Evolutionary conservation across 306 rosid genomes (phyloP), one percentile per base, ranked within the genome.

Genomic region (Hippophae tibetana): DNA sequence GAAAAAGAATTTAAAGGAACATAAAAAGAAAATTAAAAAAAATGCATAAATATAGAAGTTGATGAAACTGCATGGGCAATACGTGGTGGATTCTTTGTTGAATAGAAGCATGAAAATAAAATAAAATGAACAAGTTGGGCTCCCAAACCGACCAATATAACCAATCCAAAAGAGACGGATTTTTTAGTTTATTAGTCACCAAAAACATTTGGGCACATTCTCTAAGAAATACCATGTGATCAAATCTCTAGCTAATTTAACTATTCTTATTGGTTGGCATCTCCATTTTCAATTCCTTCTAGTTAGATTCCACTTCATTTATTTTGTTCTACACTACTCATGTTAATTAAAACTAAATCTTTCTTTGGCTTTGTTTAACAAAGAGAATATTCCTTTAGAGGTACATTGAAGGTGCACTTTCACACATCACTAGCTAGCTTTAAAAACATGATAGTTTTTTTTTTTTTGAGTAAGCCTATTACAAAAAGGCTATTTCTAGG

Each of bases 121-220:
- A 47, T 65, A 57, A 53, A 52, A 43, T 11, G 3, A 13, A 63
- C 74, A 69, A 60, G 43, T 68, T 60, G 73, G 76, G 69, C 76
- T 77, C 78, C 69, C 64, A 62, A 80, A 78, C 95, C 95, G 95
- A 86, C 90, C 95, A 83, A 81, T 45, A 72, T 83, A 86, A 78
- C 95, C 87, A 83, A 86, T 86, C 79, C 79, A 57, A 76, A 69
- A 72, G 61, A 76, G 87, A 83, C 90, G 87, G 75, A 86, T 86
- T 84, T 86, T 63, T 69, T 76, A 13, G 3, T 46, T 10, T 46
- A 46, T 9, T 63, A 68, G 42, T 60, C 43, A 40, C 47, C 38
- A 31, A 27, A 9, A 66, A 68, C 73, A 76, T 58, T 64, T 48
- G 44, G 76, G 82, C 81, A 63, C 86, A 57, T 63, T 57, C 62